These are phyloP conservation scores for Colletotrichum truncatum DNA, from an alignment of 2,329 filamentous ascomycete genomes.

Conservation along the genomic window DNA sequence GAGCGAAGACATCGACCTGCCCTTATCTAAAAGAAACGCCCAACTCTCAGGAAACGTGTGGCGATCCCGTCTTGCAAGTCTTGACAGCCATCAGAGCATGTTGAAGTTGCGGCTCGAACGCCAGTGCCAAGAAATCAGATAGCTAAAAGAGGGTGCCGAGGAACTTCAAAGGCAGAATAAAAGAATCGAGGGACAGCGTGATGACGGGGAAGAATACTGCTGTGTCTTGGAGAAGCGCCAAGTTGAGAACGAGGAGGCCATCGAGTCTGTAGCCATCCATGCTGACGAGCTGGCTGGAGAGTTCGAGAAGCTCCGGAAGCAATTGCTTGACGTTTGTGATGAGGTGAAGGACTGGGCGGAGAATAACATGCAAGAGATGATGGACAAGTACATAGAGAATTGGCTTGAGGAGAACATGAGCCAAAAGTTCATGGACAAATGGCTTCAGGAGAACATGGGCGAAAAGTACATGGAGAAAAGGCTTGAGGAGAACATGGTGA, in stretches of 20 bases:
- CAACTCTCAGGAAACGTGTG: not conserved
- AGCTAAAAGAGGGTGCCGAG: not conserved
- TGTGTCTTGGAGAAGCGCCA: not conserved
- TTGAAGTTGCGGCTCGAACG: not conserved
- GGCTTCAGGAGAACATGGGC: no score
- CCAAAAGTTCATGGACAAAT: no score
- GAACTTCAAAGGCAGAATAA: not conserved
- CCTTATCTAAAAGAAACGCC: no score
- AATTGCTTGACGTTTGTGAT: slow-evolving; percentile 3
- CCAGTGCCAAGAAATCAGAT: not conserved
- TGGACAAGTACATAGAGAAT: no score
- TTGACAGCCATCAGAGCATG: not conserved
- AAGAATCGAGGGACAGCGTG: not conserved
- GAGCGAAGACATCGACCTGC: not conserved
- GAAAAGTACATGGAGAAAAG: not conserved
- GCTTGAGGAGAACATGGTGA: slow-evolving; percentile 8
- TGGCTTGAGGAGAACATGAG: no score
- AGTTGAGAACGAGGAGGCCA: not conserved
- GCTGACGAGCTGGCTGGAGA: slow-evolving; percentile 6
- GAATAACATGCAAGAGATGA: not conserved
- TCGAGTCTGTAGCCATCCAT: slow-evolving; percentile 1
- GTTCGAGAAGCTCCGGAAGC: slow-evolving; percentile 15
- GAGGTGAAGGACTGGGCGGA: not conserved
- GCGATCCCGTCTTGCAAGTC: not conserved
- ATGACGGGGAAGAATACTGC: not conserved